Evolutionary conservation across 2,329 filamentous ascomycete species (phyloP).

Genomic region (Furcasterigmium furcatum): DNA sequence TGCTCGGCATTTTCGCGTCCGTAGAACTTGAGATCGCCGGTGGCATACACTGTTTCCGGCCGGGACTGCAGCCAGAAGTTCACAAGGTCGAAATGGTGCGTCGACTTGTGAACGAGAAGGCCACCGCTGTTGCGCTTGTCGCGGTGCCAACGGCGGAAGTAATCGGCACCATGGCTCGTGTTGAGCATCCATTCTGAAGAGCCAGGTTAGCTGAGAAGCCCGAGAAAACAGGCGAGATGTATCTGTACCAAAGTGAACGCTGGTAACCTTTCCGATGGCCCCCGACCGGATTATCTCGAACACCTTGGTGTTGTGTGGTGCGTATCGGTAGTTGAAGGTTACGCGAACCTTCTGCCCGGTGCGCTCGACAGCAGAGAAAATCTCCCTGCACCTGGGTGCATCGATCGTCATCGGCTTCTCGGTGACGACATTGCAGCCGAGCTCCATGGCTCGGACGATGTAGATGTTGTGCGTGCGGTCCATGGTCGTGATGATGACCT

Average conservation of each 20-base stretch:
- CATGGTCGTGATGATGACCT: constrained; percentile 61
- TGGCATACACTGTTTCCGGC: constrained; percentile 39
- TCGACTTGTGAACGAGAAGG: constrained; percentile 46
- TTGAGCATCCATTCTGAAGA: constrained; percentile 45
- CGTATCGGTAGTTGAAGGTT: constrained; percentile 49
- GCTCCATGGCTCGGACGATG: constrained; percentile 53
- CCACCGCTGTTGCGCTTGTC: constrained; percentile 45
- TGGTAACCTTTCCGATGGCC: constrained; percentile 40
- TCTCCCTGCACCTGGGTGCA: constrained; percentile 46
- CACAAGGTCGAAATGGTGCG: constrained; percentile 49
- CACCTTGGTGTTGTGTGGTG: constrained; percentile 48
- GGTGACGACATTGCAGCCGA: constrained; percentile 45
- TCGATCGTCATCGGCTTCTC: constrained; percentile 53
- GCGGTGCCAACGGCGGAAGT: constrained; percentile 48
- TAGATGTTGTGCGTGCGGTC: constrained; percentile 60
- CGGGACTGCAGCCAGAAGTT: constrained; percentile 44
- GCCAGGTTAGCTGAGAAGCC: not conserved
- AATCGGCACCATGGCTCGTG: constrained; percentile 44
- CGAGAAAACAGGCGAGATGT: no score
- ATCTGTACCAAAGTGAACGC: constrained; percentile 39
- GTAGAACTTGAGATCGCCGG: constrained; percentile 45
- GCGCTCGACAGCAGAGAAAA: constrained; percentile 49
- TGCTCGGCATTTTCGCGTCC: constrained; percentile 45
- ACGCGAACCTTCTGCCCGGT: constrained; percentile 40
- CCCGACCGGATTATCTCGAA: constrained; percentile 38